These are phyloP conservation scores for Vitis hybrid DNA, from an alignment of 177 flowering plant species.

Conservation along the genomic window DNA sequence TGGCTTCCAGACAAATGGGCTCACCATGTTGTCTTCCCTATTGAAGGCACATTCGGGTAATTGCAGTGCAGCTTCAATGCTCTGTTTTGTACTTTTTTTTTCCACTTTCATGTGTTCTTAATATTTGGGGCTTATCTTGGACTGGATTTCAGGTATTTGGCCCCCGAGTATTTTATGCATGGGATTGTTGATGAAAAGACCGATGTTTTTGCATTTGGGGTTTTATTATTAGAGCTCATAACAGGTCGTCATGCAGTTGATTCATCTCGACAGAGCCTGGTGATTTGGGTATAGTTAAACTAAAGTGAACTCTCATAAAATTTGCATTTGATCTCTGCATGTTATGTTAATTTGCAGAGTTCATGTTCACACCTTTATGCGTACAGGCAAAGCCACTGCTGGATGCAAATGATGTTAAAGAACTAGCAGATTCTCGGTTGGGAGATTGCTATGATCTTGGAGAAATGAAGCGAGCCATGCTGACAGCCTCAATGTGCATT, in stretches of 20 bases:
- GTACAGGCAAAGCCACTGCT: constrained; percentile 83
- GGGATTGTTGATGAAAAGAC: constrained; percentile 86
- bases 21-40: constrained; percentile 79
- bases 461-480: constrained; percentile 67
- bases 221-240: constrained; percentile 78
- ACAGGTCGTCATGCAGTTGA: constrained; percentile 94
- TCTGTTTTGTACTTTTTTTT: neutral
- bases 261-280: constrained; percentile 85
- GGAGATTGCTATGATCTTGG: constrained; percentile 46
- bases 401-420: constrained; percentile 46
- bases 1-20: constrained; percentile 97
- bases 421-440: constrained; percentile 65
- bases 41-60: constrained; percentile 98
- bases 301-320: no score
- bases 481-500: constrained; percentile 79
- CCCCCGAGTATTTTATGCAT: constrained; percentile 93
- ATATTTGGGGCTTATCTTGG: neutral
- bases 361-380: neutral
- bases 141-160: constrained; percentile 53
- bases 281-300: constrained; percentile 73
- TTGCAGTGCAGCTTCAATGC: constrained; percentile 2
- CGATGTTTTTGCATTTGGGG: constrained; percentile 93
- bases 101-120: neutral
- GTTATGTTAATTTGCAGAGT: neutral
- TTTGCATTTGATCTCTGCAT: neutral